Base-by-base conservation (phyloP, 768 basidiomycete species). In the Boletus rubescentipes region DNA sequence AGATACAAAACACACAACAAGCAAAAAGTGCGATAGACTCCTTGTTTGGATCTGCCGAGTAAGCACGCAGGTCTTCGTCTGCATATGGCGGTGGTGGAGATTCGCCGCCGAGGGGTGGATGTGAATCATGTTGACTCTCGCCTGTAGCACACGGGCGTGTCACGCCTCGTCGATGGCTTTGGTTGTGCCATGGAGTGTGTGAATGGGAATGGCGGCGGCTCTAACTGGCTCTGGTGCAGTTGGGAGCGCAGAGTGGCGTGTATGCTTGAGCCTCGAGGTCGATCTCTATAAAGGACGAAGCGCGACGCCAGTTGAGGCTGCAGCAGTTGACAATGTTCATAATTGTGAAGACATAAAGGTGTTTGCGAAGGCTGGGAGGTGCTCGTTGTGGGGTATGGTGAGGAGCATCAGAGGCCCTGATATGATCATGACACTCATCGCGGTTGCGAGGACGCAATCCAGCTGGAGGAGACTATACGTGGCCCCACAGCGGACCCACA, bases 21-120 rank as follows among this genome's bases (percentile, higher is more conserved):
- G n/a, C n/a, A n/a, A n/a, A n/a, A n/a, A 80, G 73, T 39, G 78
- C 78, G 36, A 64, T 57, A 30, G 75, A 77, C 64, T 77, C 74
- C 8, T 64, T 66, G 30, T 43, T 32, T 12, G 72, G 36, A 21
- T 51, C 29, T 14, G 62, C 54, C 8, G 65, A 59, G 51, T 77
- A 77, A 11, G 72, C 65, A 16, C 72, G 75, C 7, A 67, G 67
- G 31, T 65, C 73, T 12, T 53, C 45, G 29, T 67, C 59, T 30
- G 54, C 54, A 39, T 75, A 75, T 21, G 72, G 66, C 1, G 74
- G 71, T 18, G 66, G 72, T 47, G 54, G 51, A 11, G 42, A 7
- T 14, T 53, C 55, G n/a, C 61, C 55, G 2, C 12, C 29, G 8
- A 54, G 31, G 20, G 31, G 31, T 23, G 41, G 42, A 45, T 12